Evolutionary conservation across 306 rosid species (phyloP), one percentile per base, ranked within the genome.

Genomic region (Mimosa pudica): DNA sequence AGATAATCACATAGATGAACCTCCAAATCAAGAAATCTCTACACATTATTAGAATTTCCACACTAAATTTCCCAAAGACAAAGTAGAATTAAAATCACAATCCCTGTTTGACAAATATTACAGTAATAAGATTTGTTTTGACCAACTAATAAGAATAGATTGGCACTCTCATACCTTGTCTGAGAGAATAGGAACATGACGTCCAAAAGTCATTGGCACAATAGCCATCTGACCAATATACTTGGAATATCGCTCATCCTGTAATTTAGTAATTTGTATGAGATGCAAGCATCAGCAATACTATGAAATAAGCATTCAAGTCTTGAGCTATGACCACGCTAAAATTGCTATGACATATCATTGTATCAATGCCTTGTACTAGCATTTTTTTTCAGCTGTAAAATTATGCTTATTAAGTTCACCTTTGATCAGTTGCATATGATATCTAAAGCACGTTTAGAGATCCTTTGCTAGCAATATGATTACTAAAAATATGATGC

Each of bases 131-230:
- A 17, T 52, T 16, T 16, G 5, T 55, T 17, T 54, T 6, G 0
- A 17, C 61, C 30, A 52, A 6, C 10, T 55, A 55, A 17, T 57
- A 57, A n/a, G 20, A 74, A 57, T 20, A 78, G 60, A 76, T 32
- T 14, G 6, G 64, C 74, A 58, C 60, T 42, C 71, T 1, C 60
- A 75, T 87, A 94, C 97, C 97, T 87, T 92, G 83, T 94, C 90
- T 65, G 97, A 70, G 20, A 94, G 88, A 80, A 94, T 94, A 80
- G 97, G 98, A 66, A 94, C 92, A 42, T 92, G 97, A 78, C 97
- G 98, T 55, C 98, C 98, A 84, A 92, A 92, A 38, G 98, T 91
- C 91, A 85, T 33, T 71, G 98, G 98, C 63, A 94, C 98, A 81
- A 94, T 94, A 83, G 97, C 98, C 98, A 91, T 87, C 85, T 84